These are phyloP conservation scores for Fusarium sp. DNA, from an alignment of 2,329 filamentous ascomycete genomes.

Conservation along the genomic window DNA sequence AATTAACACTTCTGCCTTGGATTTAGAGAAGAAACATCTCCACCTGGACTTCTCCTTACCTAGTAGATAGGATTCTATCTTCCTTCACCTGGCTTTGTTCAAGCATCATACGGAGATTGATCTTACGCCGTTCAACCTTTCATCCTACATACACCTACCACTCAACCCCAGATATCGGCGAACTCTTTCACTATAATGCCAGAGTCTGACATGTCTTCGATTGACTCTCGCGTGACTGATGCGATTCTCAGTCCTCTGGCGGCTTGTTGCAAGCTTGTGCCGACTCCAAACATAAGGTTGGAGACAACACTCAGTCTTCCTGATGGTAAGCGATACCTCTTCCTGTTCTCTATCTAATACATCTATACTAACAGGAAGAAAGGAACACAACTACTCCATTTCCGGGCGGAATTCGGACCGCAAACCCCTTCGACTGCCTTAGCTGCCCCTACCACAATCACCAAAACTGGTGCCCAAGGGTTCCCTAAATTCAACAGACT, in stretches of 20 bases:
- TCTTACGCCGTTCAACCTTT: neutral
- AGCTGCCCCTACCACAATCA: no score
- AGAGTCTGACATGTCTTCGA: neutral
- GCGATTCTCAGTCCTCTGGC: neutral
- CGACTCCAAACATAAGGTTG: neutral
- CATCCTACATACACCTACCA: neutral
- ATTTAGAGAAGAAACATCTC: neutral
- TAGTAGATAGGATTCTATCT: no score
- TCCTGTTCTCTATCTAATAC: accelerated
- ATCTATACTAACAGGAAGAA: neutral
- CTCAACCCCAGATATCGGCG: neutral
- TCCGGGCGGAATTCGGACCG: no score
- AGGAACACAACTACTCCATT: no score
- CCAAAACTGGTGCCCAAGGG: no score
- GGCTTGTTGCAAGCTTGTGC: neutral
- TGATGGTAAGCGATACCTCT: neutral
- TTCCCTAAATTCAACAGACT: no score
- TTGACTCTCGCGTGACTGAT: neutral
- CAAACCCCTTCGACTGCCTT: no score
- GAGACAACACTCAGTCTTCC: neutral
- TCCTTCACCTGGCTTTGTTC: no score
- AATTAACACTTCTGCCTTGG: neutral
- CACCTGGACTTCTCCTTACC: no score
- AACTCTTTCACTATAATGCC: neutral
- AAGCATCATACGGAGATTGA: no score